Evolutionary conservation across 371 early-diverging fungal species (phyloP).

Genomic region (Apophysomyces elegans): DNA sequence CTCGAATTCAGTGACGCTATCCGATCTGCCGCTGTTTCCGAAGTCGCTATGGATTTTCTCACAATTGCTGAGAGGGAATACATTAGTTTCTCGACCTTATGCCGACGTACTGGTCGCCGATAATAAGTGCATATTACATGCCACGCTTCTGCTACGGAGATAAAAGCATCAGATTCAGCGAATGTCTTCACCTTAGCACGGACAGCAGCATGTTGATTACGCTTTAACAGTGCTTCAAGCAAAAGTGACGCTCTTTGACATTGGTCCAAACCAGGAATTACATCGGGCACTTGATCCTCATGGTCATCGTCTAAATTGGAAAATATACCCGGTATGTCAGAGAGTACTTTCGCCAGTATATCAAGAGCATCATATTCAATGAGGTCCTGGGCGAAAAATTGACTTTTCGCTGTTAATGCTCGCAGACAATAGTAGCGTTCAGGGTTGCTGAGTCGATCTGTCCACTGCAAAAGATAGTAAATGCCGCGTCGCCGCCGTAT

Average conservation of each 20-base stretch:
- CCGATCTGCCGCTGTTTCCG: background rate
- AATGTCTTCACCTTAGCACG: constrained; percentile 1
- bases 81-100: constrained; percentile 8
- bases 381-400: constrained; percentile 16
- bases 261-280: background rate
- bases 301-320: background rate
- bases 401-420: constrained; percentile 14
- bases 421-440: constrained; percentile 6
- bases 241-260: constrained; percentile 7
- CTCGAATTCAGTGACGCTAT: background rate
- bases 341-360: constrained; percentile 6
- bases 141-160: constrained; percentile 7
- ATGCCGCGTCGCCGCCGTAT: background rate
- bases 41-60: constrained; percentile 4
- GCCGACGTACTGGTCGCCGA: background rate
- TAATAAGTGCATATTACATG: background rate
- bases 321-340: constrained; percentile 1
- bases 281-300: background rate
- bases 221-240: constrained; percentile 13
- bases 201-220: background rate
- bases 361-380: constrained; percentile 12
- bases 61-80: constrained; percentile 20
- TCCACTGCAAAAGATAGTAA: constrained; percentile 1
- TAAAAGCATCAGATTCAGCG: constrained; percentile 7
- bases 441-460: background rate